Evolutionary conservation across 2,329 filamentous ascomycete genomes (phyloP), one percentile per base, ranked within the genome.

Genomic region (Cercospora sesami): DNA sequence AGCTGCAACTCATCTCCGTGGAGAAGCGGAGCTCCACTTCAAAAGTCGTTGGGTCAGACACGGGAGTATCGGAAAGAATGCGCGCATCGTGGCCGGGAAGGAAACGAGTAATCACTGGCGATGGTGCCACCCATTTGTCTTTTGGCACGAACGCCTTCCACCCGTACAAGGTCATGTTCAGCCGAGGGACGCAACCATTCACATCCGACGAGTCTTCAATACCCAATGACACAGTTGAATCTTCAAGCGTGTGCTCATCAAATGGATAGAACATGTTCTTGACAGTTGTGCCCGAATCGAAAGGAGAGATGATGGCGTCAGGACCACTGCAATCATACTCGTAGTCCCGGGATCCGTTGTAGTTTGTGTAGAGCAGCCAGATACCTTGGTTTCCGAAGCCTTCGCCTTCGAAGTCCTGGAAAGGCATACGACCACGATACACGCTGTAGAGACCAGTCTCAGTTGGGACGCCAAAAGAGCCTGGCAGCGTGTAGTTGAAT

Each of bases 211-310:
- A 83, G 2, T 81, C 81, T 64, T 83, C 82, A 53, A 86, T 80
- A 12, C 81, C 81, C 45, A 87, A 80, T 31, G 78, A 79, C 4
- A 80, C 76, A 1, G 80, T 75, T 1, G 86, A 84, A 1, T 77
- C 74, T 60, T 81, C 80, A n/a, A 90, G 78, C 0, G 78, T 83
- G 66, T 84, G 79, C 69, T 86, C 83, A 26, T 88, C 86, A 71
- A 86, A 87, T 0, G 87, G 87, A 73, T 85, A 86, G 75, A 90
- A 88, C 12, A 90, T 74, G 72, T 89, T 89, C 74, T 85, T 86
- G 69, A 90, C 87, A 0, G 81, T 85, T 1, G 83, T 85, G 12
- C 82, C 84, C 2, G 78, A 75, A 12, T 81, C 79, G 66, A 87
- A 90, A 0, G 88, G 86, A 9, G 87, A 79, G 42, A 89, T 79